phyloP scores from a whole-genome alignment of 768 basidiomycete genomes.

The Trametes cinnabarina region DNA sequence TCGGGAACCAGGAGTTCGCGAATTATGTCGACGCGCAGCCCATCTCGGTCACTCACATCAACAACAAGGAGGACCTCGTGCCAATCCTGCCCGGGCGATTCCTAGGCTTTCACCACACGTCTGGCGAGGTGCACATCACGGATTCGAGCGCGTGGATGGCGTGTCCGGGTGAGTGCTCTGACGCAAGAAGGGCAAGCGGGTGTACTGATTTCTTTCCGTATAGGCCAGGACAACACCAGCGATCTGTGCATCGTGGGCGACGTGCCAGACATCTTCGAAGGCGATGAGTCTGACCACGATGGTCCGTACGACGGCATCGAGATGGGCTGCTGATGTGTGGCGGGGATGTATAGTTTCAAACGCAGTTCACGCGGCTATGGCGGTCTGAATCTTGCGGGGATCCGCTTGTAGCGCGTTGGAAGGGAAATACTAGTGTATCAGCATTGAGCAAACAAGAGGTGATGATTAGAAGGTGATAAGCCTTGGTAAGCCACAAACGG shows the following conservation, averaged over 20 bases:
- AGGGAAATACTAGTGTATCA: too few relatives aligned
- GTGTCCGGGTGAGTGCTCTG: slow-evolving; percentile 37
- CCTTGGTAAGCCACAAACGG: too few relatives aligned
- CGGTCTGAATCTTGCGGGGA: too few relatives aligned
- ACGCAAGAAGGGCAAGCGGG: neutral
- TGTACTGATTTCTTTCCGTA: neutral
- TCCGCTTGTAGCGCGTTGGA: too few relatives aligned
- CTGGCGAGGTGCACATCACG: slow-evolving; percentile 39
- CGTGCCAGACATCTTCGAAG: slow-evolving; percentile 50
- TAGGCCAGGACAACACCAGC: slow-evolving; percentile 62
- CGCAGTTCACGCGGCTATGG: too few relatives aligned
- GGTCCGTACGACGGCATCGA: slow-evolving; percentile 28
- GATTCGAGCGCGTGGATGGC: slow-evolving; percentile 49
- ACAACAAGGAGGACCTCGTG: slow-evolving; percentile 46
- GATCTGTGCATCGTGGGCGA: slow-evolving; percentile 51
- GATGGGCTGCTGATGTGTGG: slow-evolving; percentile 28
- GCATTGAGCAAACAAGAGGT: too few relatives aligned
- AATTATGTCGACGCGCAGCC: slow-evolving; percentile 48
- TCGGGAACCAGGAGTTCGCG: slow-evolving; percentile 61
- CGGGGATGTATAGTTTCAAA: too few relatives aligned
- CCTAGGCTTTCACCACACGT: slow-evolving; percentile 48
- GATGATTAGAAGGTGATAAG: too few relatives aligned
- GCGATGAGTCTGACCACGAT: slow-evolving; percentile 45
- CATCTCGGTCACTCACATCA: slow-evolving; percentile 48
- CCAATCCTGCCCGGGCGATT: slow-evolving; percentile 32